Percentiles rank a stretch among this genome's conserved stretches.
These are phyloP conservation scores for Pseudocercospora pini-densiflorae DNA, from an alignment of 2,329 filamentous ascomycete genomes.

Conservation along the genomic window DNA sequence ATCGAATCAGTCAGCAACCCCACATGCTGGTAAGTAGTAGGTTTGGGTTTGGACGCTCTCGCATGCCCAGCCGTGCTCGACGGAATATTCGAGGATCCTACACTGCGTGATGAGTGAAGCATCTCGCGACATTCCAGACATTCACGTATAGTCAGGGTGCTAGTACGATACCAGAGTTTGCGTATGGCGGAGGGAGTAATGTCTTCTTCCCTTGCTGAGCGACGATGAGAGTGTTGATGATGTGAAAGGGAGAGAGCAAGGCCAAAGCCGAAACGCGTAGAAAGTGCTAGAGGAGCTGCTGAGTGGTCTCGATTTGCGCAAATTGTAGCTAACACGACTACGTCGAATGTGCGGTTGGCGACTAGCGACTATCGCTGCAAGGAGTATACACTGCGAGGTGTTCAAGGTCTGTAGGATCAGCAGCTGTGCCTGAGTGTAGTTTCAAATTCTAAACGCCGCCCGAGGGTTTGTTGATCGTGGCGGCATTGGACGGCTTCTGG, in stretches of 20 bases:
- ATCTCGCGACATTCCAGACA: too few relatives aligned
- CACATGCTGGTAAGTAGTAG: neutral
- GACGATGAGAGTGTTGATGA: neutral
- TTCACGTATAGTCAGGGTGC: too few relatives aligned
- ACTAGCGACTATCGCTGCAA: neutral
- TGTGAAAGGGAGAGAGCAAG: neutral
- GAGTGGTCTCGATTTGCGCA: neutral
- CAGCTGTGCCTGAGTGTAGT: too few relatives aligned
- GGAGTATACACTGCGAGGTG: neutral
- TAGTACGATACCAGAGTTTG: too few relatives aligned
- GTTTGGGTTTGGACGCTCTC: neutral
- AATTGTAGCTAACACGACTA: neutral
- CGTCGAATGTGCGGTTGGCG: neutral
- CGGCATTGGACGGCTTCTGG: neutral
- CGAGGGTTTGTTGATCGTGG: neutral
- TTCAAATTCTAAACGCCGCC: neutral
- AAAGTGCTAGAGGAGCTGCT: neutral
- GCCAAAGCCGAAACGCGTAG: too few relatives aligned
- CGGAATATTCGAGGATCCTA: too few relatives aligned
- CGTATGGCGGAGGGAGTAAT: neutral
- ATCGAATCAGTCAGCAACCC: conserved; percentile 2
- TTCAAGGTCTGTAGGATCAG: neutral
- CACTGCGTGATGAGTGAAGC: too few relatives aligned
- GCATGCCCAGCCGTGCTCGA: too few relatives aligned
- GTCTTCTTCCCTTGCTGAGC: neutral